A percentile compares a stretch with the other conserved stretches of the same genome.
Conservation (phyloP, 176 grass and related monocot genomes). For the Tuctoria greenei region DNA sequence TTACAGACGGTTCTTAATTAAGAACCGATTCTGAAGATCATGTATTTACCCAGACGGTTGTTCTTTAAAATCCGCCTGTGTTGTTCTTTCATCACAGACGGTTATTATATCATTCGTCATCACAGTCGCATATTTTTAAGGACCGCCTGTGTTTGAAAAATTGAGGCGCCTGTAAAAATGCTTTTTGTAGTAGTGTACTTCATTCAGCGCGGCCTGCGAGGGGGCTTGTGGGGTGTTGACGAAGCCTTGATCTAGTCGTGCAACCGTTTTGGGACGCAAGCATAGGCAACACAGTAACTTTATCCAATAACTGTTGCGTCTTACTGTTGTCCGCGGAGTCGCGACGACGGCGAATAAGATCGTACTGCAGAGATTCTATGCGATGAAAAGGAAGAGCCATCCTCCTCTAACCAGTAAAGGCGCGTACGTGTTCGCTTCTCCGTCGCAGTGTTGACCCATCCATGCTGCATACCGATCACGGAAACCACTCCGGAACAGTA, state of each 20-base stretch:
- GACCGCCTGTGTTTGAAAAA: no score
- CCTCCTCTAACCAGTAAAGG: neutral
- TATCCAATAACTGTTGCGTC: conserved; percentile 2
- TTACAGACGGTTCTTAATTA: no score
- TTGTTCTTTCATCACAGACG: no score
- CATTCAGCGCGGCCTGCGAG: neutral
- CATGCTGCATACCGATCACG: neutral
- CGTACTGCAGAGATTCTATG: conserved; percentile 18
- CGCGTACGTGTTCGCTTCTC: neutral
- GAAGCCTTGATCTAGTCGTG: neutral
- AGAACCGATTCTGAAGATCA: no score
- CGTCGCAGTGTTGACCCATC: neutral
- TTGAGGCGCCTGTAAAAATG: no score
- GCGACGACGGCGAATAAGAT: neutral
- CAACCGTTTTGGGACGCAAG: no score
- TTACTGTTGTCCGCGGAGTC: neutral
- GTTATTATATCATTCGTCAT: no score
- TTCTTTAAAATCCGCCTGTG: no score
- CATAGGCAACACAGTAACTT: no score
- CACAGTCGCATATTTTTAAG: no score
- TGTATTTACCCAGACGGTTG: no score
- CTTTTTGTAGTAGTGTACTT: no score
- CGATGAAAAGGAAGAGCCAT: conserved; percentile 13
- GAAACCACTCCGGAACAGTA: neutral
- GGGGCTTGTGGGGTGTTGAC: neutral